Evolutionary conservation across 2,329 filamentous ascomycete species (phyloP).

Genomic region (Monosporascus sp.): DNA sequence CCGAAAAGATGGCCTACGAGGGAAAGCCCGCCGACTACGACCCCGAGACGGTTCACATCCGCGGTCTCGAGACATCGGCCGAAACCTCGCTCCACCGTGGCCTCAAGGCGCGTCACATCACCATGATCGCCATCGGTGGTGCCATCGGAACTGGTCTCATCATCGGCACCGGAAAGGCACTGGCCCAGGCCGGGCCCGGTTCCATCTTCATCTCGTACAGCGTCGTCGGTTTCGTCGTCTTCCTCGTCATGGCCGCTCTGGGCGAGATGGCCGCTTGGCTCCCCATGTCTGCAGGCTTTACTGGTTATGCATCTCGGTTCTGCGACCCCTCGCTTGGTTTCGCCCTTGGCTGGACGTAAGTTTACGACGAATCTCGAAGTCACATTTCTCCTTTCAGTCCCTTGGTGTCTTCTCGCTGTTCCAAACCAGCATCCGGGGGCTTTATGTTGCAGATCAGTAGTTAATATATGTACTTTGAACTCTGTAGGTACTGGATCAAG

Average conservation of each 20-base stretch:
- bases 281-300: conserved; percentile 73
- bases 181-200: conserved; percentile 53
- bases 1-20: conserved; percentile 21
- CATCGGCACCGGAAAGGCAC: conserved; percentile 58
- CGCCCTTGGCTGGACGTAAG: conserved; percentile 66
- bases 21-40: conserved; percentile 13
- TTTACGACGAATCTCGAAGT: conserved; percentile 9
- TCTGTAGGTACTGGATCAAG: conserved; percentile 58
- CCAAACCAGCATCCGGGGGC: conserved; percentile 11
- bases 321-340: conserved; percentile 79
- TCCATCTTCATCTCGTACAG: conserved; percentile 69
- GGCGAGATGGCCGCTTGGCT: conserved; percentile 85
- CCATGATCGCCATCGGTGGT: conserved; percentile 66
- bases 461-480: background rate
- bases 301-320: conserved; percentile 74
- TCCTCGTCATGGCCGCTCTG: conserved; percentile 74
- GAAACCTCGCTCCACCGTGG: conserved; percentile 47
- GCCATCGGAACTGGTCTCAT: conserved; percentile 72
- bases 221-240: conserved; percentile 67
- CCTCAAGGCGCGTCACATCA: conserved; percentile 51
- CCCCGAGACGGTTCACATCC: conserved; percentile 30
- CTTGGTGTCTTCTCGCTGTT: background rate
- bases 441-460: background rate
- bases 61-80: conserved; percentile 44
- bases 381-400: background rate